Conservation (phyloP, 2,329 filamentous ascomycete genomes). For the Epichloe typhina region DNA sequence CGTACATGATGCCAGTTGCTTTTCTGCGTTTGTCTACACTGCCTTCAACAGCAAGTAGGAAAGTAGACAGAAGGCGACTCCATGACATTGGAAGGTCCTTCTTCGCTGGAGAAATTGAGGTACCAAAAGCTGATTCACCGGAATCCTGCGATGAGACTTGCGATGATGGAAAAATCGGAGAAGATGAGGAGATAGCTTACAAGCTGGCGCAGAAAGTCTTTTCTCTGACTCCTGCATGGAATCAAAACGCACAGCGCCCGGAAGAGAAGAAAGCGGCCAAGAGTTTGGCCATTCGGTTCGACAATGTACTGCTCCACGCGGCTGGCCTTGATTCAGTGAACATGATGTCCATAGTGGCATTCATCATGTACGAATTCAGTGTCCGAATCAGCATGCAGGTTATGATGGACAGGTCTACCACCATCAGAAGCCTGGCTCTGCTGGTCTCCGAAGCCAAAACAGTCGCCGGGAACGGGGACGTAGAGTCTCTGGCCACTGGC, state of each 20-base stretch:
- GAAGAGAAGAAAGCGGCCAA: too few relatives aligned
- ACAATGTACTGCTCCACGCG: not conserved
- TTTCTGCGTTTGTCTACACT: too few relatives aligned
- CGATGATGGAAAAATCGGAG: not conserved
- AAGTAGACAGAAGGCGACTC: too few relatives aligned
- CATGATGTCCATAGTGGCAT: not conserved
- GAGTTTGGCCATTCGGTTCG: not conserved
- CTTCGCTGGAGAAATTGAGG: not conserved
- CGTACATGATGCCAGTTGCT: too few relatives aligned
- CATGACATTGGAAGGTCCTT: not conserved
- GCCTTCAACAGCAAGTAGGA: too few relatives aligned
- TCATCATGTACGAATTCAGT: not conserved
- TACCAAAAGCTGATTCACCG: not conserved
- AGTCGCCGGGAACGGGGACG: too few relatives aligned
- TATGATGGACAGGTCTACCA: not conserved
- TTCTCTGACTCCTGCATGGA: not conserved
- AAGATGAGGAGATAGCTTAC: not conserved
- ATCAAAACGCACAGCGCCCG: not conserved
- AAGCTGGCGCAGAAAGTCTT: not conserved
- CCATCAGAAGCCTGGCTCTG: not conserved
- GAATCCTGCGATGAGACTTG: not conserved
- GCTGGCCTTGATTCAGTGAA: not conserved
- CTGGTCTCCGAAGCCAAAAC: not conserved
- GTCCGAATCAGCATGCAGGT: not conserved
- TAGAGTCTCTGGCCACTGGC: too few relatives aligned